A percentile compares a stretch with the other conserved stretches of the same genome.
Evolutionary conservation across 208 protist genomes (phyloP).

Genomic region (Crithidia expoeki): DNA sequence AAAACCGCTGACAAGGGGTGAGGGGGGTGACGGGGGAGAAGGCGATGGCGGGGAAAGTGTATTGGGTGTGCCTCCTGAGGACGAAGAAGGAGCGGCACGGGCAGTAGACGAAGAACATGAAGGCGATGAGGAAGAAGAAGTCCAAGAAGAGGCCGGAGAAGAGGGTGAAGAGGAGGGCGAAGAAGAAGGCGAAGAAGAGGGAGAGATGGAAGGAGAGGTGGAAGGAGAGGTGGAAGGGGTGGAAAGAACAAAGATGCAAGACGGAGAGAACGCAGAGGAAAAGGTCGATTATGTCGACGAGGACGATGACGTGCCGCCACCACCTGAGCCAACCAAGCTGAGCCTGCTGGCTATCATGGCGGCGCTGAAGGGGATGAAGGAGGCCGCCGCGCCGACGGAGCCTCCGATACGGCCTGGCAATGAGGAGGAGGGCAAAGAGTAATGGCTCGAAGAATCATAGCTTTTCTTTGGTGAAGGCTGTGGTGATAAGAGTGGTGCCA

Average conservation of each 20-base stretch:
- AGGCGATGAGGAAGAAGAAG: neutral
- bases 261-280: neutral
- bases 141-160: neutral
- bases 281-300: neutral
- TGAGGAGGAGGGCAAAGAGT: slow-evolving; percentile 14
- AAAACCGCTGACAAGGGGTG: slow-evolving; percentile 9
- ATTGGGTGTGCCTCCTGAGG: neutral
- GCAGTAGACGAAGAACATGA: slow-evolving; percentile 13
- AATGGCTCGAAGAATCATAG: neutral
- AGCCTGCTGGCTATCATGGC: slow-evolving; percentile 65
- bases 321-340: slow-evolving; percentile 38
- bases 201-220: slow-evolving; percentile 1
- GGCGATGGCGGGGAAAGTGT: neutral
- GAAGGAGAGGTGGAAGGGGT: slow-evolving; percentile 1
- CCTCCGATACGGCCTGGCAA: neutral
- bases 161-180: slow-evolving; percentile 7
- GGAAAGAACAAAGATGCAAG: too few relatives aligned
- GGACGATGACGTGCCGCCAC: slow-evolving; percentile 12
- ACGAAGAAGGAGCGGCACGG: neutral
- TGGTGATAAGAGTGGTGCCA: too few relatives aligned
- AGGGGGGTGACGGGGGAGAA: neutral
- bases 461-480: too few relatives aligned
- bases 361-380: slow-evolving; percentile 52
- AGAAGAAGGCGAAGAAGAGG: slow-evolving; percentile 7
- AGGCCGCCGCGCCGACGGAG: slow-evolving; percentile 13